Evolutionary conservation across 75 land plant genomes (phyloP), one percentile per base, ranked within the genome.

Genomic region (Pinus taeda): DNA sequence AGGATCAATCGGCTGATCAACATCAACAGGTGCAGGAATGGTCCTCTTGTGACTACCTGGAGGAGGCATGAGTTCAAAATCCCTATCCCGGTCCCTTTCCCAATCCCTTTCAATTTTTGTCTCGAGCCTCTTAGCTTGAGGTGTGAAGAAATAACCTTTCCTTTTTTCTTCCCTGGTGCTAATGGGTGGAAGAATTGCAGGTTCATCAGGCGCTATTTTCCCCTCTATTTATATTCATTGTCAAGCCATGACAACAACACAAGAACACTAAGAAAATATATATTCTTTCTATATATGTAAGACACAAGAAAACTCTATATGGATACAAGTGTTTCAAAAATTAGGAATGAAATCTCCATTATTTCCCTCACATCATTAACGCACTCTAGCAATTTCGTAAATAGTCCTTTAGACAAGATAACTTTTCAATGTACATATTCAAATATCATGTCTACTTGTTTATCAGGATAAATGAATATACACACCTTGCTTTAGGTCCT

Each of bases 31-130:
- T 6, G 89, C 79, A 39, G 93, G 87, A 83, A 87, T 74, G 18
- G 83, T 86, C 78, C 86, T 97, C 78, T 85, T 97, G 77, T 88
- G 83, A 79, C 95, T 89, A 15, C 97, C 99, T 26, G 99, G 99
- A 63, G 99, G 99, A 33, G 99, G 99, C 99, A 97, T 97, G 61
- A 97, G 93, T 60, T 97, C 99, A 79, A 86, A 85, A 80, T 97
- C 99, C 74, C 88, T 83, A 81, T 95, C 99, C 37, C 95, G 82
- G 71, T 96, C 97, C 60, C 89, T 82, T 59, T 93, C 96, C 89
- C 97, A 88, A 66, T 90, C 95, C 78, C 92, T 84, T 36, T 83
- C 85, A 65, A 49, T 20, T 73, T 83, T 88, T 72, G 76, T 77
- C 20, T 88, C 93, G 65, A 85, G 30, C 75, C 92, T 86, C 92